A percentile compares a stretch with the other conserved stretches of the same genome.
phyloP scores from a whole-genome alignment of 140 eudicot species.

The Stevia rebaudiana region DNA sequence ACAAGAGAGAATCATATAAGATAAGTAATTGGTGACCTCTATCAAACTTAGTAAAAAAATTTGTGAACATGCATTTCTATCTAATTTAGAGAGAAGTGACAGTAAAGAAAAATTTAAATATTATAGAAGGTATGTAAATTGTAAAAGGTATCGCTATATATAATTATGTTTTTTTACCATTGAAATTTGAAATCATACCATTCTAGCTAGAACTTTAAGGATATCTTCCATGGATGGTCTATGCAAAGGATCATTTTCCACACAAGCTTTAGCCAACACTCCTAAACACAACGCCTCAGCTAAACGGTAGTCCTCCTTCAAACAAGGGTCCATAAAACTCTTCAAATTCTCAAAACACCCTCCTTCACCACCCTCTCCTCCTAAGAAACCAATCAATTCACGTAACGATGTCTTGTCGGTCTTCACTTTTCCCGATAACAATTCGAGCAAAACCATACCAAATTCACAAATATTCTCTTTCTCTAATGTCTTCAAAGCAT shows the following conservation, averaged over 20 bases:
- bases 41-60: too few relatives aligned
- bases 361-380: constrained; percentile 52
- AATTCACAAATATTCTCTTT: constrained; percentile 61
- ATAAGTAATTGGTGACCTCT: too few relatives aligned
- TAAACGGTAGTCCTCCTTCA: constrained; percentile 65
- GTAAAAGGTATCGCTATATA: neutral
- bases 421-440: constrained; percentile 51
- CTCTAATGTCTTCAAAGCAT: constrained; percentile 25
- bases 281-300: constrained; percentile 89
- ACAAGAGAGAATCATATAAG: too few relatives aligned
- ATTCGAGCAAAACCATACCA: constrained; percentile 70
- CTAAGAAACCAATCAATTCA: constrained; percentile 52
- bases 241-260: constrained; percentile 61
- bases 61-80: too few relatives aligned
- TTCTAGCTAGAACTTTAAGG: constrained; percentile 71
- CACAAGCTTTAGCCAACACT: constrained; percentile 76
- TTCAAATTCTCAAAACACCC: constrained; percentile 65
- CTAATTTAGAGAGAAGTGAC: too few relatives aligned
- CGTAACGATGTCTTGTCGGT: constrained; percentile 27
- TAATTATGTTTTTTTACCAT: neutral
- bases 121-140: neutral
- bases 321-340: constrained; percentile 55
- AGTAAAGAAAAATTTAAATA: too few relatives aligned
- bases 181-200: constrained; percentile 33
- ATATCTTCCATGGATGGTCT: constrained; percentile 81